Evolutionary conservation across 2,329 filamentous ascomycete species (phyloP), one percentile per base, ranked within the genome.

Genomic region (Colletotrichum musicola): DNA sequence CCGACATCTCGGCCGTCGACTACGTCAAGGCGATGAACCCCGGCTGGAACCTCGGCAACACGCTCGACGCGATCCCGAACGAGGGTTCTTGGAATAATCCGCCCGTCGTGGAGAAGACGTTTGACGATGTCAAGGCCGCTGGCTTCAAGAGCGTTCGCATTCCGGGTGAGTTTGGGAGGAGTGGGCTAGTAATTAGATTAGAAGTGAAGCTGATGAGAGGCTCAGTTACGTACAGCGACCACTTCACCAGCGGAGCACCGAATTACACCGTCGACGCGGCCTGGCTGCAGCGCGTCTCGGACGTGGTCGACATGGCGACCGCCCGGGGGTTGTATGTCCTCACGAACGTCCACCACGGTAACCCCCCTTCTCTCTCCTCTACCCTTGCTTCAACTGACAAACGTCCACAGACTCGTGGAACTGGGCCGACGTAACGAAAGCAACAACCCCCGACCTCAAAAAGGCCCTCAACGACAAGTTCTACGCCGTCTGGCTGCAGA

Each of bases 1-100:
- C 75, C 3, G 74, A 79, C 4, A 80, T 87, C 54, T 80, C 84
- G 0, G 86, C 85, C 0, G 75, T 78, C 0, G 76, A 82, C 3
- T 88, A 75, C 51, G 71, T 88, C 55, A 78, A 80, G 5, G 81
- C 79, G 9, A 78, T 88, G 47, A 85, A 85, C 56, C 84, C 86
- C 0, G 87, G 88, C 7, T 90, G 88, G 88, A 90, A 89, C 71
- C 72, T 89, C 9, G 88, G 88, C 10, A 90, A 90, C 64, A 88
- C 86, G 0, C 81, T 90, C 35, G 88, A 71, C n/a, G 69, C 69
- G 14, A 58, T 71, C 12, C 69, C 69, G 5, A 79, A 83, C 56
- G 88, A 90, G 74, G 86, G 85, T 5, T 85, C 83, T 2, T 90
- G 87, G 88, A 87, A 87, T 71, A 89, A 89, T 64, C 79, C 83